phyloP scores from a whole-genome alignment of 495 filamentous ascomycete species.

The Talaromyces proteolyticus region DNA sequence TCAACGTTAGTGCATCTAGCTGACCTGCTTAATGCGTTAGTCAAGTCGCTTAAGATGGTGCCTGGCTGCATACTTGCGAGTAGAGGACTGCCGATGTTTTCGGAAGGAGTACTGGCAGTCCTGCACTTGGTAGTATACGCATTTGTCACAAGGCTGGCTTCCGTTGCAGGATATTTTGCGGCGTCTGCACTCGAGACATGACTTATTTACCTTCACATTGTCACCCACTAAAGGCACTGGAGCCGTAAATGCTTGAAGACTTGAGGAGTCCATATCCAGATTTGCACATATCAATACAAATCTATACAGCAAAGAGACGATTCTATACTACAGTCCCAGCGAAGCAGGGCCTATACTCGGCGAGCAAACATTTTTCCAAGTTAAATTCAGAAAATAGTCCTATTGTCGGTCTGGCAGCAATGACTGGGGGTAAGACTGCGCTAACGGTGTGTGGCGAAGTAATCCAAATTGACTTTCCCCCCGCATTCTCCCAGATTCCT shows the following conservation, averaged over 20 bases:
- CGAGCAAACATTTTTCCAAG: no score
- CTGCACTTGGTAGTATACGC: background rate
- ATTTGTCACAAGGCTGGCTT: background rate
- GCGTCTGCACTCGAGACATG: background rate
- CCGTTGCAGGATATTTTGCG: background rate
- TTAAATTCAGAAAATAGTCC: no score
- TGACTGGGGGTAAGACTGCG: no score
- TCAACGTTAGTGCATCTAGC: background rate
- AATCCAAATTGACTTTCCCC: no score
- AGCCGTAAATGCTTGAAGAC: background rate
- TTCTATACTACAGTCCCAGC: no score
- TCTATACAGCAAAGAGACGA: no score
- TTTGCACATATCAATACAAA: no score
- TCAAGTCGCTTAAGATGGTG: background rate
- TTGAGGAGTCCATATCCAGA: no score
- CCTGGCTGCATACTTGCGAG: background rate
- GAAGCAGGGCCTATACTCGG: no score
- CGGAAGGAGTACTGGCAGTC: background rate
- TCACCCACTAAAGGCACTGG: background rate
- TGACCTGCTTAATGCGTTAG: background rate
- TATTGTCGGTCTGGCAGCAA: no score
- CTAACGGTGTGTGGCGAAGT: no score
- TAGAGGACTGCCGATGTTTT: background rate
- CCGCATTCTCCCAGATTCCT: no score
- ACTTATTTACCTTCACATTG: background rate